These are phyloP conservation scores for Nemania abortiva DNA, from an alignment of 2,329 filamentous ascomycete species.

Conservation along the genomic window DNA sequence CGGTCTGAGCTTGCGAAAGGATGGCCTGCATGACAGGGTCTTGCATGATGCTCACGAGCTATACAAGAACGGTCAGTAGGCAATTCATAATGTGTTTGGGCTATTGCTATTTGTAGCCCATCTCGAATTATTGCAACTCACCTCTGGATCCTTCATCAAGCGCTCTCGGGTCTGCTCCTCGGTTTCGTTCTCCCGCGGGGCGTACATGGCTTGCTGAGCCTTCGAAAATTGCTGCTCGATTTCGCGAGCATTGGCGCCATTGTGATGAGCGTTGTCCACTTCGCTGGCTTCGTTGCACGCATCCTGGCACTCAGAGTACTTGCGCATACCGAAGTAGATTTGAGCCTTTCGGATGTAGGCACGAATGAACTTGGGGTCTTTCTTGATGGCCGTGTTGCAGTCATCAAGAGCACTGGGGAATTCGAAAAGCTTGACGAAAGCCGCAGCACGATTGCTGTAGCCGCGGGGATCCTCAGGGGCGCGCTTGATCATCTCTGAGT, in stretches of 20 bases:
- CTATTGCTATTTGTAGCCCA: background rate
- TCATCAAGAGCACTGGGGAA: slow-evolving; percentile 95
- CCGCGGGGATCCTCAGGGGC: slow-evolving; percentile 92
- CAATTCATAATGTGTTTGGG: background rate
- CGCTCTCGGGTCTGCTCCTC: slow-evolving; percentile 96
- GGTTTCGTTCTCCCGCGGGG: slow-evolving; percentile 90
- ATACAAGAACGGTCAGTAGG: slow-evolving; percentile 46
- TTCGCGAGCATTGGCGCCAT: slow-evolving; percentile 85
- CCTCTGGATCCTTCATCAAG: slow-evolving; percentile 90
- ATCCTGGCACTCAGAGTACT: slow-evolving; percentile 95
- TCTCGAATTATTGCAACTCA: slow-evolving; percentile 59
- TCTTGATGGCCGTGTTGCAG: slow-evolving; percentile 91
- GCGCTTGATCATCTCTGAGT: slow-evolving; percentile 96
- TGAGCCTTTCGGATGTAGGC: slow-evolving; percentile 98
- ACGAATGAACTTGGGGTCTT: slow-evolving; percentile 90
- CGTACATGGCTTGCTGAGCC: slow-evolving; percentile 89
- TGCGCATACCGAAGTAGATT: slow-evolving; percentile 95
- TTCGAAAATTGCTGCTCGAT: slow-evolving; percentile 96
- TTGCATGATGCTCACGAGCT: slow-evolving; percentile 90
- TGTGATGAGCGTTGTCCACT: slow-evolving; percentile 77
- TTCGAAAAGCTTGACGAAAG: slow-evolving; percentile 95
- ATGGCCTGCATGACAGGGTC: slow-evolving; percentile 99
- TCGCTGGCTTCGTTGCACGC: slow-evolving; percentile 83
- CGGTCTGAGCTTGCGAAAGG: slow-evolving; percentile 93
- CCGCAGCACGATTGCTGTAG: slow-evolving; percentile 96